Evolutionary conservation across 2,329 filamentous ascomycete genomes (phyloP), one percentile per base, ranked within the genome.

Genomic region (Beauveria medogensis): DNA sequence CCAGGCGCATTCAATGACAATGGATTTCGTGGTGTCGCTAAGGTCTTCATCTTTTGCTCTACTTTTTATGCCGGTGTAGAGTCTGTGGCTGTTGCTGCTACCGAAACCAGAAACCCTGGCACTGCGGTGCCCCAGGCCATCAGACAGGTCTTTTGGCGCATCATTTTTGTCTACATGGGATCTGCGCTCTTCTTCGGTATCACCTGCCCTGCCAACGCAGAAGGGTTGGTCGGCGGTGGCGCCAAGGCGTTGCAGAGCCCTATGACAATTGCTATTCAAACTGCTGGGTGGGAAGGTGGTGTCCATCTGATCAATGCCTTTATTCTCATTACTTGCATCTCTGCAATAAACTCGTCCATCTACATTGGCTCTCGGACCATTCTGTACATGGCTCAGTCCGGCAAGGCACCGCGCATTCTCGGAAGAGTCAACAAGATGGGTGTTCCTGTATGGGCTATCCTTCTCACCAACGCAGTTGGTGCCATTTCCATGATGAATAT

Each of bases 261-360:
- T 0, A 88, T 91, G 81, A 91, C 87, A 0, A 82, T 91, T 63
- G 87, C 88, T 1, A 82, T 92, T 51, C 83, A 88, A 64, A 90
- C 84, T 62, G 89, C 89, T 1, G 89, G 89, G 1, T 92, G 87
- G 82, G 73, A 87, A 59, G 84, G 82, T 28, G 89, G 87, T 41
- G 87, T 89, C 1, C 85, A 92, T 69, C 80, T 92, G 1, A 88
- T 92, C 75, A 92, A 92, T 65, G 87, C 85, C 44, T 87, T 91
- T 68, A 90, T 91, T 67, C 80, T 92, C 55, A 76, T 90, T 9
- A 90, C 89, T 14, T 89, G 89, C 60, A 77, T 91, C 43, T 86
- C 82, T 0, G 87, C 88, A 20, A 82, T 88, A 66, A 92, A 92
- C 73, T 86, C 83, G 57, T 89, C 86, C 9, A 88, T 92, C 63